Conservation (phyloP, 1,284 basidiomycete genomes). For the Melanopsichium pennsylvanicum region DNA sequence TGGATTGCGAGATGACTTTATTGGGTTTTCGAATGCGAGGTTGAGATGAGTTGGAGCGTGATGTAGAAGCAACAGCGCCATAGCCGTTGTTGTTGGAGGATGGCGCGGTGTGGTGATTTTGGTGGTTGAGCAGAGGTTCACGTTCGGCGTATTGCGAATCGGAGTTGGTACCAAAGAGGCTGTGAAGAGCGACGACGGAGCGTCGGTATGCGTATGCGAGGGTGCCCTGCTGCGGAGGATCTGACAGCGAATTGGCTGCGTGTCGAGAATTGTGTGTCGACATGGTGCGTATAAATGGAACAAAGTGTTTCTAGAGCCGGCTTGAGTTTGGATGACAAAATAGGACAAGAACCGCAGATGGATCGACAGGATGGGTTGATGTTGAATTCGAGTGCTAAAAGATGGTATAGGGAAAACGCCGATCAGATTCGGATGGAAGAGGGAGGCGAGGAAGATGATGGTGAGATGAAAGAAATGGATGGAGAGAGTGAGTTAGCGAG, state of each 20-base stretch:
- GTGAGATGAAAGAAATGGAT: too few species aligned
- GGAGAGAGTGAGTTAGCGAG: too few species aligned
- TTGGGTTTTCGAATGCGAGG: conserved; percentile 69
- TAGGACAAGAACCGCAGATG: too few species aligned
- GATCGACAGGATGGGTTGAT: not conserved
- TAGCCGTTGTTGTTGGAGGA: conserved; percentile 22
- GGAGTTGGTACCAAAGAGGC: conserved; percentile 39
- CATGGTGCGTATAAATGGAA: too few species aligned
- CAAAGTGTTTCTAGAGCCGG: too few species aligned
- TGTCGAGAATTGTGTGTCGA: conserved; percentile 20
- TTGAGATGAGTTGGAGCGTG: conserved; percentile 7
- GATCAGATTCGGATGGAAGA: too few species aligned
- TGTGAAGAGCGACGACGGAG: conserved; percentile 52
- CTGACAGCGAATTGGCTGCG: conserved; percentile 36
- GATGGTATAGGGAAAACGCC: not conserved
- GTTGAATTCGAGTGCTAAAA: not conserved
- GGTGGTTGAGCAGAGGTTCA: conserved; percentile 38
- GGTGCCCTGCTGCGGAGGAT: conserved; percentile 45
- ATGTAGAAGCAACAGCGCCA: conserved; percentile 29
- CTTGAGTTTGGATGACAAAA: not conserved
- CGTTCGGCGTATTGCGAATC: conserved; percentile 49
- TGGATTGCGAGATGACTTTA: conserved; percentile 54
- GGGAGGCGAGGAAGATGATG: too few species aligned
- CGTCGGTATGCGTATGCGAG: conserved; percentile 52
- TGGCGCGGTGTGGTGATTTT: not conserved